Base-by-base conservation (phyloP, 768 basidiomycete species). In the Mycena crocata region DNA sequence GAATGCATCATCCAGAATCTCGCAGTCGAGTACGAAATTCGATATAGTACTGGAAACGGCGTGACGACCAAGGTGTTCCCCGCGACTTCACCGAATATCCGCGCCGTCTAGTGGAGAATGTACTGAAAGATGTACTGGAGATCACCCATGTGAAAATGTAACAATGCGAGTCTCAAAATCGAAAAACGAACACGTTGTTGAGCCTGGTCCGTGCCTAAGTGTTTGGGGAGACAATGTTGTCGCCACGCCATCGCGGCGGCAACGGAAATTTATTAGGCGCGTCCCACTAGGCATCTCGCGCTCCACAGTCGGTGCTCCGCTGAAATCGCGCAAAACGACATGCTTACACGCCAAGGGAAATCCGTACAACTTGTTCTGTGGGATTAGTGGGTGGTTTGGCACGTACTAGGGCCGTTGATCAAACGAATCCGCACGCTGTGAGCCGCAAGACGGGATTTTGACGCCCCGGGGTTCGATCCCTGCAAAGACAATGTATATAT, bases 21-120 rank as follows among this genome's bases (percentile, higher is more conserved):
- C 42, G 59, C 49, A 0, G 26, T 62, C 3, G 31, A 62, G 35
- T 69, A 66, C 44, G 49, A 69, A 14, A 46, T 69, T 17, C 52
- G 39, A 19, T 69, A 57, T 35, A 35, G 51, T 37, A 19, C 44
- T 2, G 59, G 59, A 4, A 23, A 55, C 21, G 26, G 59, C 3
- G 15, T 14, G 0, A 17, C 10, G 6, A 62, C 59, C 3, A 23
- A 26, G 15, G 24, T 42, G 2, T 65, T 69, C 31, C 49, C 63
- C 10, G 63, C 40, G 3, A 58, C 62, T 37, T 69, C 68, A 14
- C 63, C 54, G 9, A 37, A 69, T 48, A 62, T 69, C 24, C 58
- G 68, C 9, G 24, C 34, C 2, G 15, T 35, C 9, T 30, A 44
- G 44, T 60, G 44, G n/a, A n/a, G n/a, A 57, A 49, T 21, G 31